Base-by-base conservation (phyloP, 805 yeast genomes). In the Debaryomyces tyrocola region DNA sequence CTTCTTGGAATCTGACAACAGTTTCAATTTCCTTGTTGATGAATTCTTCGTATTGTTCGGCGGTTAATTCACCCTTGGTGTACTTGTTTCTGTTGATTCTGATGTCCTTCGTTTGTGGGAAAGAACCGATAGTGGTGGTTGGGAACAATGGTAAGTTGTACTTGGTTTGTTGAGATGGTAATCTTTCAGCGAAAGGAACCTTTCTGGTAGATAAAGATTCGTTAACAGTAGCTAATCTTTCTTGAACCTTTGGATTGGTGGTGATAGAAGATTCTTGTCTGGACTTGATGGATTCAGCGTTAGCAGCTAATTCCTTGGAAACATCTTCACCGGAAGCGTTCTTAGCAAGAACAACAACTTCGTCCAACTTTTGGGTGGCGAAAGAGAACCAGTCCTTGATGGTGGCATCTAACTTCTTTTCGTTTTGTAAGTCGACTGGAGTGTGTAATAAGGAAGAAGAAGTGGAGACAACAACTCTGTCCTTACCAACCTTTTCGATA, bases 31-130 rank as follows among this genome's bases (percentile, higher is more conserved):
- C 98, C 78, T 90, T 79, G 80, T 94, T 89, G 74, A 94, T 94
- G 84, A 94, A 94, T 69, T 83, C 75, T 77, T 94, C 96, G 80
- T 94, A 94, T 75, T 90, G 91, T 77, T 87, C 96, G 70, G 90
- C 85, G 67, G 97, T 74, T 68, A 94, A 85, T 66, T 89, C 87
- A 74, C 99, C 99, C 85, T 94, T 94, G 75, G 87, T 81, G 78
- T 87, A 90, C 80, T 92, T 94, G 86, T 92, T 90, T 84, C 99
- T 92, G 87, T 87, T 87, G 74, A 91, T 77, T 83, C 99, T 89
- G 78, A 94, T 94, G 74, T 94, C 99, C 82, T 90, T 90, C 74
- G 99, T 94, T 83, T 94, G 99, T 64, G 99, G 99, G 97, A 94
- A 94, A 56, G 99, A 94, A 76, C 99, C 99, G 74, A 94, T 94